A percentile compares a stretch with the other conserved stretches of the same genome.
These are phyloP conservation scores for Baudoinia panamericana DNA, from an alignment of 495 filamentous ascomycete species.

Conservation along the genomic window DNA sequence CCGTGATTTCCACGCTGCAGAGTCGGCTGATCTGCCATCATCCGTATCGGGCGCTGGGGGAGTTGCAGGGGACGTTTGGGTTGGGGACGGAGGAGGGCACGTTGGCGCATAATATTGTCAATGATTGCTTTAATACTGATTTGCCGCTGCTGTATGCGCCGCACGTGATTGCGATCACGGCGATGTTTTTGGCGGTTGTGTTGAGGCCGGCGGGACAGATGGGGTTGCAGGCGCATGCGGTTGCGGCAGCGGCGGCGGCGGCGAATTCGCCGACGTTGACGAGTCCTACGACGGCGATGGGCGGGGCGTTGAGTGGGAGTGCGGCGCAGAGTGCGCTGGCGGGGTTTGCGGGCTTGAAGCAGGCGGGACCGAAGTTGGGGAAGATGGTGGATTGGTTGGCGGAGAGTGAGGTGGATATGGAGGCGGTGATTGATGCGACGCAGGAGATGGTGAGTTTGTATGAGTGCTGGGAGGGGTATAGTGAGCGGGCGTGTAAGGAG, in stretches of 20 bases:
- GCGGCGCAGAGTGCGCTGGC: slow-evolving; percentile 14
- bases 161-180: slow-evolving; percentile 80
- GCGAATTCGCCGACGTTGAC: not conserved
- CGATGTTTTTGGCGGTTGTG: slow-evolving; percentile 74
- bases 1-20: slow-evolving; percentile 85
- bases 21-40: slow-evolving; percentile 92
- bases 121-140: slow-evolving; percentile 93
- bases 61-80: slow-evolving; percentile 54
- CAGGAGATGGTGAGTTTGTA: slow-evolving; percentile 95
- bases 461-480: slow-evolving; percentile 81
- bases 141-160: slow-evolving; percentile 77
- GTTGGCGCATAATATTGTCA: slow-evolving; percentile 77
- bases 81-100: slow-evolving; percentile 65
- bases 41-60: slow-evolving; percentile 79
- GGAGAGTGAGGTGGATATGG: slow-evolving; percentile 84
- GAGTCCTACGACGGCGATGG: too few relatives aligned
- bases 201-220: slow-evolving; percentile 41
- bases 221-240: slow-evolving; percentile 11
- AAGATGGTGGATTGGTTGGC: slow-evolving; percentile 75
- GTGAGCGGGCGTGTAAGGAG: slow-evolving; percentile 67
- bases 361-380: slow-evolving; percentile 35
- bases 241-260: not conserved
- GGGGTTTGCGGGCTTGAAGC: slow-evolving; percentile 16
- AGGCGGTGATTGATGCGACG: slow-evolving; percentile 79
- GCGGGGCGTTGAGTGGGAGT: slow-evolving; percentile 1